phyloP scores from a whole-genome alignment of 306 rosid species.

The Cucurbita ficifolia region DNA sequence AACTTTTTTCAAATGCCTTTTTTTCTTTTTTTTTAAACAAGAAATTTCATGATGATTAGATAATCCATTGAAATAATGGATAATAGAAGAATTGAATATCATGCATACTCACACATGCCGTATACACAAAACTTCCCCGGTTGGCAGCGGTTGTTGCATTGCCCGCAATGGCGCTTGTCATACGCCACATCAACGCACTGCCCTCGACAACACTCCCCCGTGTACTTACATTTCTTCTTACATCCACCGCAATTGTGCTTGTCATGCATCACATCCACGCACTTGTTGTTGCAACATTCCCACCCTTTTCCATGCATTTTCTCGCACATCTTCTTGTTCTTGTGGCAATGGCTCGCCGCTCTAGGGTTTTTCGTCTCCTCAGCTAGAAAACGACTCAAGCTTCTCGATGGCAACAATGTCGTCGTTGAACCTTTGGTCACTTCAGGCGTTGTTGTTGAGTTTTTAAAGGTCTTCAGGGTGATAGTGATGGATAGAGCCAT shows the following conservation, averaged over 20 bases:
- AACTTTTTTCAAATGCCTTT: neutral
- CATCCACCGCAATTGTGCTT: conserved; percentile 53
- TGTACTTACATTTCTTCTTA: conserved; percentile 54
- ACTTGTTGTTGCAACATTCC: conserved; percentile 75
- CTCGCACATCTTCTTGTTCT: conserved; percentile 38
- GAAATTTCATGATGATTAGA: neutral
- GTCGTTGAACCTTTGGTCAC: neutral
- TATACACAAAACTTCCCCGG: conserved; percentile 32
- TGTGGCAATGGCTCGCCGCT: conserved; percentile 42
- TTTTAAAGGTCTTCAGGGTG: conserved; percentile 20
- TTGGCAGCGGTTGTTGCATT: conserved; percentile 37
- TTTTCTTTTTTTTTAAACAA: neutral
- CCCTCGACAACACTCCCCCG: conserved; percentile 56
- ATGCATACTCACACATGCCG: conserved; percentile 61
- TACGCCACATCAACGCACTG: conserved; percentile 34
- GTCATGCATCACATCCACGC: conserved; percentile 36
- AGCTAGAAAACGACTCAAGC: conserved; percentile 42
- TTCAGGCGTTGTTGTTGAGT: neutral
- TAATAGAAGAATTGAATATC: neutral
- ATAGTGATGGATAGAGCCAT: conserved; percentile 66
- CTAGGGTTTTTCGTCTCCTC: conserved; percentile 19
- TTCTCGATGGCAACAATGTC: conserved; percentile 29
- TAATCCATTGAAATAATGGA: conserved; percentile 4
- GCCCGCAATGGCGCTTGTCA: conserved; percentile 79
- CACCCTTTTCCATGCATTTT: conserved; percentile 9